These are phyloP conservation scores for Coemansia sp. DNA, from an alignment of 192 early-diverging fungal species.

Conservation along the genomic window DNA sequence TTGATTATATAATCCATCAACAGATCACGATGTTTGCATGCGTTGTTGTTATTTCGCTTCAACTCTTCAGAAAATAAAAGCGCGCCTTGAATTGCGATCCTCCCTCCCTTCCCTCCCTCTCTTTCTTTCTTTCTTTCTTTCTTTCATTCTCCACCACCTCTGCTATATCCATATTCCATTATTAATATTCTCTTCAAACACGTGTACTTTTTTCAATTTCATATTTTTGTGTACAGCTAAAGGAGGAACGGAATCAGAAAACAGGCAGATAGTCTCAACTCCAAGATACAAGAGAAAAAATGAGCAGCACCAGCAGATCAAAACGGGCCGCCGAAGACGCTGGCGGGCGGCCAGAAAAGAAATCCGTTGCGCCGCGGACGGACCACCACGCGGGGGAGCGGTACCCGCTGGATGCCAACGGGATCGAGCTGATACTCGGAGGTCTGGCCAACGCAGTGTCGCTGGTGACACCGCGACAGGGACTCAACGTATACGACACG, in stretches of 20 bases:
- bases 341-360: neutral
- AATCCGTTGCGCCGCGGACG: neutral
- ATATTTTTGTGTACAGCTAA: neutral
- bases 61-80: too few species aligned
- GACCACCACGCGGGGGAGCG: slow-evolving; percentile 18
- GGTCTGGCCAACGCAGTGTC: slow-evolving; percentile 40
- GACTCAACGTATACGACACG: slow-evolving; percentile 39
- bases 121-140: neutral
- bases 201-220: neutral
- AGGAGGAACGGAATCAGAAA: too few species aligned
- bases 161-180: neutral
- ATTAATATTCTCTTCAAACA: neutral
- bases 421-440: slow-evolving; percentile 44
- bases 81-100: neutral
- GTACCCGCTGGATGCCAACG: slow-evolving; percentile 48
- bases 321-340: neutral
- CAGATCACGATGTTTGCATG: too few species aligned
- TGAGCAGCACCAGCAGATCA: neutral
- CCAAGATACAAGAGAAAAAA: neutral
- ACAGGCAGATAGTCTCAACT: too few species aligned
- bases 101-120: neutral
- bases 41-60: too few species aligned
- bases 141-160: neutral
- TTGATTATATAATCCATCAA: too few species aligned
- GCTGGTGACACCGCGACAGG: slow-evolving; percentile 38